A percentile compares a stretch with the other conserved stretches of the same genome.
Conservation (phyloP, 2,329 filamentous ascomycete species). For the Hypoxylon sp. region DNA sequence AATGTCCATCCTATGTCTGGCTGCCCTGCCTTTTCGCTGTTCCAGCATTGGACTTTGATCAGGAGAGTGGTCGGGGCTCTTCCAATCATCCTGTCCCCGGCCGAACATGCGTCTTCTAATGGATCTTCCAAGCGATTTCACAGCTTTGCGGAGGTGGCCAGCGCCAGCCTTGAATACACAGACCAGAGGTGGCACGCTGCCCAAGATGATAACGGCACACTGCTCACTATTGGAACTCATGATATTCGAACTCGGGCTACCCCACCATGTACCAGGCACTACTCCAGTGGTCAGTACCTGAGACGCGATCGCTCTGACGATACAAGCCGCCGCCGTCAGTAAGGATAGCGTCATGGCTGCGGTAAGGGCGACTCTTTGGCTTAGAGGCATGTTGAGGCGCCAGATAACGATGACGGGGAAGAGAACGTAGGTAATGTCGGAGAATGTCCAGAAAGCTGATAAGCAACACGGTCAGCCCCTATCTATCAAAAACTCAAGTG, state of each 20-base stretch:
- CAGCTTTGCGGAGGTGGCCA: neutral
- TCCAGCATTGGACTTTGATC: neutral
- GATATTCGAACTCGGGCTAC: neutral
- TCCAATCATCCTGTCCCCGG: neutral
- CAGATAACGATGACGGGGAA: slow-evolving; percentile 3
- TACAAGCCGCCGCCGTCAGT: neutral
- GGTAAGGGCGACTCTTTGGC: neutral
- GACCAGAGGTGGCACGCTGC: neutral
- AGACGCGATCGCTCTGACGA: neutral
- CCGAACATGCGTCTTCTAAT: neutral
- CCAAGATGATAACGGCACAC: neutral
- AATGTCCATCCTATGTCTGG: neutral
- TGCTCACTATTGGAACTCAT: neutral
- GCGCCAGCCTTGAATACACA: neutral
- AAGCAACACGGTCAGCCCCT: neutral
- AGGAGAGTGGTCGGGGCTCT: neutral
- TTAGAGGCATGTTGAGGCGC: slow-evolving; percentile 5
- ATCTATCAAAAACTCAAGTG: neutral
- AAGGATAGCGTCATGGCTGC: neutral
- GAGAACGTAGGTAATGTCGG: slow-evolving; percentile 2
- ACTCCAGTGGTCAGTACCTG: neutral
- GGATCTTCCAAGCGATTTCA: neutral
- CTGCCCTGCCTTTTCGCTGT: neutral
- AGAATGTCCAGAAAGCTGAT: neutral
- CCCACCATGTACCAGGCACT: neutral